Evolutionary conservation across 352 stramenopile species (phyloP), one percentile per base, ranked within the genome.

Genomic region (Pythium phragmiticola): DNA sequence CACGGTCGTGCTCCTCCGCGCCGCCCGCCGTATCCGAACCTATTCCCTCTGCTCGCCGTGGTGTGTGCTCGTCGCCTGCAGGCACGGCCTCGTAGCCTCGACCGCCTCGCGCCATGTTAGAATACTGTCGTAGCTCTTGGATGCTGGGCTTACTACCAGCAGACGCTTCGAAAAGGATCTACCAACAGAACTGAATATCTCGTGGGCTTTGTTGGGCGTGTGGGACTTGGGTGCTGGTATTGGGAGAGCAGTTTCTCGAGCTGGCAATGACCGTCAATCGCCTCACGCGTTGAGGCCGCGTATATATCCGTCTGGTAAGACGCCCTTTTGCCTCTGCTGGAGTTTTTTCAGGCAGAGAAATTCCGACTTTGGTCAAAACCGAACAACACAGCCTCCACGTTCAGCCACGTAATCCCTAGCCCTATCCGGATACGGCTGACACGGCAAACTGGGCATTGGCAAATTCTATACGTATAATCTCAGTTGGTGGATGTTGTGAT

Each of bases 21-120:
- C 69, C 70, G 5, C 75, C 51, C 19, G 28, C 50, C 30, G 11
- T 46, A n/a, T 43, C 50, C 33, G 17, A 17, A 33, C 34, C 33
- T 33, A 33, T 13, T n/a, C 12, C 34, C n/a, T 57, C 34, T 19
- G 19, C n/a, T 46, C 51, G 51, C 11, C 51, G 51, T 19, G 64
- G 58, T 17, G 57, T 63, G 23, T 59, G 49, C 26, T 64, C 75
- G 43, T 77, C 78, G 3, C 73, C 68, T 0, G 69, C 72, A 2
- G 78, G 77, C 23, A 92, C 57, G 42, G 80, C 74, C 49, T 76
- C 79, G 72, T 92, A 92, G 9, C 78, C 71, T 21, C 79, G 83
- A 28, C 68, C 65, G 36, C 77, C 70, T 17, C 75, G 70, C 36
- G 60, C 80, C 83, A 92, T 89, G 43, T 9, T 48, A 7, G 7